These are phyloP conservation scores for Stereocaulon alpinum DNA, from an alignment of 495 filamentous ascomycete species.

Conservation along the genomic window DNA sequence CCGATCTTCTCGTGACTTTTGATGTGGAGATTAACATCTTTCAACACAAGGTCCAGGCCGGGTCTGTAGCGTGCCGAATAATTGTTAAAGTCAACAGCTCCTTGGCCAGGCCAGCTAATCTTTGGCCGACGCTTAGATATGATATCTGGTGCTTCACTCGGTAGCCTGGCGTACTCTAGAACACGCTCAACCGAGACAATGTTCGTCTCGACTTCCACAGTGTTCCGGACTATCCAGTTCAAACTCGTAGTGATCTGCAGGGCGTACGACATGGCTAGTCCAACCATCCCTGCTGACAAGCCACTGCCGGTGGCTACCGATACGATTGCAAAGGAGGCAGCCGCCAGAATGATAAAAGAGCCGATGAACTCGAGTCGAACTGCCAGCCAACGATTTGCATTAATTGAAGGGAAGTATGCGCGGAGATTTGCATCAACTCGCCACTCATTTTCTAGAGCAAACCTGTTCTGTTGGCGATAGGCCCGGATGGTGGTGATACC, in stretches of 20 bases:
- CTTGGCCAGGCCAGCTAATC: constrained; percentile 84
- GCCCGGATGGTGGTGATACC: constrained; percentile 97
- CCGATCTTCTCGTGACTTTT: constrained; percentile 96
- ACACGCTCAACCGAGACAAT: constrained; percentile 98
- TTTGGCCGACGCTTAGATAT: constrained; percentile 78
- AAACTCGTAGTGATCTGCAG: constrained; percentile 96
- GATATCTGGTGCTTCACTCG: constrained; percentile 91
- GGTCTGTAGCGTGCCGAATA: constrained; percentile 89
- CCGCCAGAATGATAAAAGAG: constrained; percentile 81
- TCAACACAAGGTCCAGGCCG: constrained; percentile 83
- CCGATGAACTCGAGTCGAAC: constrained; percentile 94
- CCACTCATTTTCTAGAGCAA: constrained; percentile 93
- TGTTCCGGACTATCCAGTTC: constrained; percentile 99
- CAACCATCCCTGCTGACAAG: constrained; percentile 70
- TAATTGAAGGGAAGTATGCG: constrained; percentile 95
- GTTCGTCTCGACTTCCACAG: constrained; percentile 98
- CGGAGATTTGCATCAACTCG: constrained; percentile 91
- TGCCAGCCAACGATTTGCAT: constrained; percentile 92
- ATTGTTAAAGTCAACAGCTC: constrained; percentile 81
- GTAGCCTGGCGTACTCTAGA: constrained; percentile 87
- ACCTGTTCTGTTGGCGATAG: constrained; percentile 79
- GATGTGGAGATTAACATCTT: constrained; percentile 82
- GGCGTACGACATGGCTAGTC: constrained; percentile 93
- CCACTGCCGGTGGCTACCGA: constrained; percentile 62
- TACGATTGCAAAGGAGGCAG: constrained; percentile 73